phyloP scores from a whole-genome alignment of 1,139 yeast genomes.

The Suhomyces kunorum region DNA sequence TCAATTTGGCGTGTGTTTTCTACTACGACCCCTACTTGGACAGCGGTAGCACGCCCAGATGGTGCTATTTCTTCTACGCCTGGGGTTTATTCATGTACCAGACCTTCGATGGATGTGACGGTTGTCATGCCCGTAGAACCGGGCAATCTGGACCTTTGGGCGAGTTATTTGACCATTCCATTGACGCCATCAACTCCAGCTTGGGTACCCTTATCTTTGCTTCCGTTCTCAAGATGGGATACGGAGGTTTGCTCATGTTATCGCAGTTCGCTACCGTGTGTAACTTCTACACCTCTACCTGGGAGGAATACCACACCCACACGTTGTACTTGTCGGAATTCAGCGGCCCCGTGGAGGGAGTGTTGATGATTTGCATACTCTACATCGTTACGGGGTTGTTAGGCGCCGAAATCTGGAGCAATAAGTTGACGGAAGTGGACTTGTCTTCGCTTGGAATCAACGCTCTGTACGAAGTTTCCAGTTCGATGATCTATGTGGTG shows the following conservation, averaged over 20 bases:
- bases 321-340: conserved; percentile 74
- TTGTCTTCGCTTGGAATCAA: conserved; percentile 35
- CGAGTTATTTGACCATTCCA: conserved; percentile 90
- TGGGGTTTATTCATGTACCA: conserved; percentile 86
- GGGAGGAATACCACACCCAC: conserved; percentile 96
- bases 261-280: conserved; percentile 76
- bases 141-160: conserved; percentile 96
- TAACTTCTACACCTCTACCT: conserved; percentile 86
- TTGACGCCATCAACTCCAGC: conserved; percentile 88
- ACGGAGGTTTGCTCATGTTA: conserved; percentile 58
- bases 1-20: conserved; percentile 65
- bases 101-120: conserved; percentile 96
- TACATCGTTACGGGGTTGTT: conserved; percentile 63
- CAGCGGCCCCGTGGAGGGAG: conserved; percentile 96
- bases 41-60: conserved; percentile 57
- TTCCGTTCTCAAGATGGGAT: conserved; percentile 73
- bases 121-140: conserved; percentile 89
- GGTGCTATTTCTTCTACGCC: conserved; percentile 83
- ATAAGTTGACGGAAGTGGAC: conserved; percentile 33
- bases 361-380: conserved; percentile 58
- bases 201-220: conserved; percentile 72
- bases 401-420: conserved; percentile 73
- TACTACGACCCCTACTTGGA: conserved; percentile 72
- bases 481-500: conserved; percentile 46
- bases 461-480: conserved; percentile 27